Percentiles rank a stretch among this genome's conserved stretches.
Conservation (phyloP, 805 yeast genomes). For the Priceomyces melissophilus region DNA sequence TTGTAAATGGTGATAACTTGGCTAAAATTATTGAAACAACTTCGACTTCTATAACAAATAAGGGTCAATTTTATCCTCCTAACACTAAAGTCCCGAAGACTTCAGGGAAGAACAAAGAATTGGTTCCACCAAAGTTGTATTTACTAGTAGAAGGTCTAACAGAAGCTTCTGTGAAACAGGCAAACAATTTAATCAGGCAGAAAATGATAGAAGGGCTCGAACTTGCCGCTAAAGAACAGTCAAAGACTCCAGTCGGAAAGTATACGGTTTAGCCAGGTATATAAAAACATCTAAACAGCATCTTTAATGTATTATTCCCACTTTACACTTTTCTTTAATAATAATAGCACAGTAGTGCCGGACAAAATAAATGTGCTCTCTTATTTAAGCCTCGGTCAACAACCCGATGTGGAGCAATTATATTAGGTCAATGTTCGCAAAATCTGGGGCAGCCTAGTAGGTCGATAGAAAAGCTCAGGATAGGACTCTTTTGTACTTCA, state of each 20-base stretch:
- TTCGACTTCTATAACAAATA: constrained; percentile 72
- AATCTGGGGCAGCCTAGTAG: too few relatives aligned
- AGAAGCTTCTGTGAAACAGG: constrained; percentile 54
- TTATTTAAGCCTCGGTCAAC: too few relatives aligned
- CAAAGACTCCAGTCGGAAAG: constrained; percentile 43
- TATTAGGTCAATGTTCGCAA: too few relatives aligned
- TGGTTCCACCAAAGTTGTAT: constrained; percentile 61
- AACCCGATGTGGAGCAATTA: too few relatives aligned
- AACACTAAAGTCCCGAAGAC: constrained; percentile 47
- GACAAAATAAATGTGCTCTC: too few relatives aligned
- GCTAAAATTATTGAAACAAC: constrained; percentile 66
- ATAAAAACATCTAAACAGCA: too few relatives aligned
- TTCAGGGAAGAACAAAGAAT: constrained; percentile 43
- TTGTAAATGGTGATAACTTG: constrained; percentile 63
- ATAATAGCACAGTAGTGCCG: too few relatives aligned
- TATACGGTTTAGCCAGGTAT: constrained; percentile 42
- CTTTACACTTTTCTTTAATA: too few relatives aligned
- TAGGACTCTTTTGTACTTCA: too few relatives aligned
- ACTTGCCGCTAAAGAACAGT: constrained; percentile 43
- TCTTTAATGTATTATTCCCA: too few relatives aligned
- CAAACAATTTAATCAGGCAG: constrained; percentile 55
- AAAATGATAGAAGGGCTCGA: constrained; percentile 56
- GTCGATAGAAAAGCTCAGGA: too few relatives aligned
- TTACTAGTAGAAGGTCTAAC: constrained; percentile 73
- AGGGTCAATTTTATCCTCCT: constrained; percentile 65